Evolutionary conservation across 345 rosid species (phyloP).

Genomic region (Melaleuca alternifolia): DNA sequence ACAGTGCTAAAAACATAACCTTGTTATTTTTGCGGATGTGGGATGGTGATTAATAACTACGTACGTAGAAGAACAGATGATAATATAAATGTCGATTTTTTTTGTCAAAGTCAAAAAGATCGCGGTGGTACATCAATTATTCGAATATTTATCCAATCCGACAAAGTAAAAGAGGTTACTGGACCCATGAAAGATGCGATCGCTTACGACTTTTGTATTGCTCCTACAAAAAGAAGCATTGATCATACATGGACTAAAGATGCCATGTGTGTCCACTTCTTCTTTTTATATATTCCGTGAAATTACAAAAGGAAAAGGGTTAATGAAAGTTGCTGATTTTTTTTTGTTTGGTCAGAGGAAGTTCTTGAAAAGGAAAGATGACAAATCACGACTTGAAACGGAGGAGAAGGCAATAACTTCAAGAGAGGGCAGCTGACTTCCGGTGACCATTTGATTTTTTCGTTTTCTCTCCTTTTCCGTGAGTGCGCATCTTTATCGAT

Average conservation of each 20-base stretch:
- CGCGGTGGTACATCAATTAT: neutral
- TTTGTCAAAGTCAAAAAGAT: neutral
- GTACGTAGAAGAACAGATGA: neutral
- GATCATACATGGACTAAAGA: neutral
- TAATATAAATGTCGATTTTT: neutral
- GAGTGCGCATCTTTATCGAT: neutral
- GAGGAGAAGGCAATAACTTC: neutral
- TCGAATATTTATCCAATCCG: neutral
- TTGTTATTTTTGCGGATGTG: neutral
- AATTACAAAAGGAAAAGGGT: neutral
- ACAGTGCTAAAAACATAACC: neutral
- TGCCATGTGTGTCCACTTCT: neutral
- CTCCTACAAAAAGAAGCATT: neutral
- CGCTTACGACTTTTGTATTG: neutral
- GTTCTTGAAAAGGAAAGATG: neutral
- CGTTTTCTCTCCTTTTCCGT: no score
- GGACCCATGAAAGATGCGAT: neutral
- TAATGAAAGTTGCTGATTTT: neutral
- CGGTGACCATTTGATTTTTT: neutral
- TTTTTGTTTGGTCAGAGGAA: neutral
- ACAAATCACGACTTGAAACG: neutral
- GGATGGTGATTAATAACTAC: neutral
- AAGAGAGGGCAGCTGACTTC: neutral
- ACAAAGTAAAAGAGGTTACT: neutral
- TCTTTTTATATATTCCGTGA: neutral